Evolutionary conservation across 108 stramenopile species (phyloP), one percentile per base, ranked within the genome.

Genomic region (Licmophora abbreviata): DNA sequence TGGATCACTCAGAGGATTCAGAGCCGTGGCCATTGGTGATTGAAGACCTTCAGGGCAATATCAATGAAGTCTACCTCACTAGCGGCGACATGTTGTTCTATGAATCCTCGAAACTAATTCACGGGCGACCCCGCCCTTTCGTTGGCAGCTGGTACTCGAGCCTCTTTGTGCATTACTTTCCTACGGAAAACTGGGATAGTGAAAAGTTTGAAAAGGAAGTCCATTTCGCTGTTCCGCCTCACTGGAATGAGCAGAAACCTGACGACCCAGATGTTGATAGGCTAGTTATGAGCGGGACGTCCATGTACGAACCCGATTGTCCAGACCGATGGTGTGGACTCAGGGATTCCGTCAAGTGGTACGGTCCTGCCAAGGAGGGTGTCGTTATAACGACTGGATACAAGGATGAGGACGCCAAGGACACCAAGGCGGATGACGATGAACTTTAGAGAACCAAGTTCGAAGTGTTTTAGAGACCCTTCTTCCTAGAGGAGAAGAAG

Each of bases 11-110:
- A 4, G 68, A 56, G 15, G 64, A 68, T 32, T 47, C 54, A 14
- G 56, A 71, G 44, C 73, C 72, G 20, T 82, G 81, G 81, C 76
- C 76, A 9, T 41, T 73, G 22, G 56, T 68, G 1, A 71, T 79
- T 33, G 77, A 79, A 64, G 73, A 66, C 48, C 72, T 68, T 56
- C 54, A 68, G 4, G 77, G 77, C 0, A 71, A 69, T 45, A 59
- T 55, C 17, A 65, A 72, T 48, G 55, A 66, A 48, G 64, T 79
- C 3, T 65, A 59, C 25, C 54, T 83, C 29, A 59, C 70, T 33
- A 55, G 66, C 20, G 82, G 82, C 0, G 82, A 83, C 45, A 29
- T 83, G 38, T 23, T 83, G 9, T 67, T 83, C 15, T 83, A 83
- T 44, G 82, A 83, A 67, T 54, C 55, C 26, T 65, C 68, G 53